phyloP scores from a whole-genome alignment of 2,329 filamentous ascomycete species.

The Beauveria caledonica region DNA sequence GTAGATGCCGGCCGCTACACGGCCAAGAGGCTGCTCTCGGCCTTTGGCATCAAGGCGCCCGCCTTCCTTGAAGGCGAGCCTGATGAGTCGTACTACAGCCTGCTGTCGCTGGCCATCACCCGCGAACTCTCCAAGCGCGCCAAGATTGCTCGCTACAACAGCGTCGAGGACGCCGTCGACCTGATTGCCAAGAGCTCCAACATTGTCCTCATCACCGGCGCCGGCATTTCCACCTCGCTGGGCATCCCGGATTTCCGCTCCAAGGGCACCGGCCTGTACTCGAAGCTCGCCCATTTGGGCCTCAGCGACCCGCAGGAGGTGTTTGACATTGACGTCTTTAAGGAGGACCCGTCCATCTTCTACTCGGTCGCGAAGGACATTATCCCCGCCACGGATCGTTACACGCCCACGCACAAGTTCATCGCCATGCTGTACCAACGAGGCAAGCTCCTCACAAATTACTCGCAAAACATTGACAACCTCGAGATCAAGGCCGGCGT shows the following conservation, averaged over 20 bases:
- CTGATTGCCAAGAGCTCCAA: conserved; percentile 68
- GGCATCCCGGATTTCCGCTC: conserved; percentile 97
- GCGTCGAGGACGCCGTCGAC: conserved; percentile 75
- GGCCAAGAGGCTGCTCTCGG: conserved; percentile 76
- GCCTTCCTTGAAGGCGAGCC: conserved; percentile 57
- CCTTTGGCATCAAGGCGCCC: conserved; percentile 72
- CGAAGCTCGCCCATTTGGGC: conserved; percentile 71
- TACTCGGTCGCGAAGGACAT: conserved; percentile 90
- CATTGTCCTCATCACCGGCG: conserved; percentile 89
- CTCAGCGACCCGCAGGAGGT: conserved; percentile 84
- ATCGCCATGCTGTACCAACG: conserved; percentile 82
- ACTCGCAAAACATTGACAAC: conserved; percentile 98
- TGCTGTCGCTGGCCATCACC: conserved; percentile 69
- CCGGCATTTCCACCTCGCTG: conserved; percentile 91
- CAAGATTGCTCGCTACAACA: conserved; percentile 74
- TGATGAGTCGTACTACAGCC: conserved; percentile 65
- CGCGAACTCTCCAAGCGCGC: conserved; percentile 74
- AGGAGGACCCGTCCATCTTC: conserved; percentile 79
- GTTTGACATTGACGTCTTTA: conserved; percentile 84
- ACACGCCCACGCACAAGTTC: conserved; percentile 89
- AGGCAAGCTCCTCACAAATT: conserved; percentile 87
- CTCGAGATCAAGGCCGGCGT: conserved; percentile 85
- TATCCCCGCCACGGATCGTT: conserved; percentile 68
- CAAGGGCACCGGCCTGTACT: conserved; percentile 85
- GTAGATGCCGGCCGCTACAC: conserved; percentile 61